Conservation (phyloP, 192 early-diverging fungal species). For the Rhizophagus sp. region DNA sequence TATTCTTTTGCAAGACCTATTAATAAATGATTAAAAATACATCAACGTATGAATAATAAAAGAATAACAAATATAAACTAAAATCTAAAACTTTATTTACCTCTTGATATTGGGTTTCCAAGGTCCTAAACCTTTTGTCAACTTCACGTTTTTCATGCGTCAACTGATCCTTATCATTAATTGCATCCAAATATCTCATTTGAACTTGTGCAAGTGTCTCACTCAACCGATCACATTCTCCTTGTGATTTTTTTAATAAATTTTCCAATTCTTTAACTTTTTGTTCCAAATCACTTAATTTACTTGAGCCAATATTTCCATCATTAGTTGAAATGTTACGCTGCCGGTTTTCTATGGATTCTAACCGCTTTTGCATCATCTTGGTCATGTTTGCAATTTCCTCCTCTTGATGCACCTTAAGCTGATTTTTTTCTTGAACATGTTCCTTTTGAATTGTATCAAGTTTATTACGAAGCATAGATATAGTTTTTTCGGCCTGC, state of each 20-base stretch:
- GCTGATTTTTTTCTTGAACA: neutral
- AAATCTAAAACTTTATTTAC: neutral
- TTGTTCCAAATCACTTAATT: neutral
- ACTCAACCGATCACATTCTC: conserved; percentile 1
- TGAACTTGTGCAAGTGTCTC: conserved; percentile 4
- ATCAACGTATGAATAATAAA: neutral
- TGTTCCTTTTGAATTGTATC: conserved; percentile 7
- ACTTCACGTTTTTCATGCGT: neutral
- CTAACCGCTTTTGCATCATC: neutral
- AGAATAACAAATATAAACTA: neutral
- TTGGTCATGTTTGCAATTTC: neutral
- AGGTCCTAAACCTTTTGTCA: neutral
- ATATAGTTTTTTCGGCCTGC: neutral
- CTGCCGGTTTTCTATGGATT: neutral
- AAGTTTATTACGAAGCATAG: neutral
- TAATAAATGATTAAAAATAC: neutral
- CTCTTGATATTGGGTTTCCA: neutral
- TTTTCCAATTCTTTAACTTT: neutral
- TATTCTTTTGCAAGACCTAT: neutral
- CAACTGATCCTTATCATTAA: conserved; percentile 22
- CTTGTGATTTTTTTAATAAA: neutral
- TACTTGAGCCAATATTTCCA: neutral
- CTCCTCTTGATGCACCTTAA: neutral
- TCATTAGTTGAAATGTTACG: neutral
- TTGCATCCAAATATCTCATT: conserved; percentile 9